Base-by-base conservation (phyloP, 352 stramenopile genomes). In the Phytophthora agathidicida region DNA sequence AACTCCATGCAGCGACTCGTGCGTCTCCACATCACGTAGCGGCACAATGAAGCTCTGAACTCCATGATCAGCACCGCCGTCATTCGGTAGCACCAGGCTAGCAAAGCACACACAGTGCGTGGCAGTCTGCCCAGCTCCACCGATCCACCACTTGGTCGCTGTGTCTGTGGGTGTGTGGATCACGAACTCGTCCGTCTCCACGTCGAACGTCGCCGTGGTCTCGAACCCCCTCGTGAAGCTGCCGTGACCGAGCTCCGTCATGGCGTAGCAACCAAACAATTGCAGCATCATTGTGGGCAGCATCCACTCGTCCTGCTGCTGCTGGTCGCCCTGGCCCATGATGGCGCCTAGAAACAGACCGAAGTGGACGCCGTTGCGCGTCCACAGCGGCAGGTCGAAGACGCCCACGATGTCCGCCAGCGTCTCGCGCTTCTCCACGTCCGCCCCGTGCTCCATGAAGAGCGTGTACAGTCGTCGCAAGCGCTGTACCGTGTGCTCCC, bases 31-130 rank as follows among this genome's bases (percentile, higher is more conserved):
- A 31, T 98, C 84, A n/a, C 96, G 89, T 5, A 99, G 51, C 13
- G 84, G 96, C 28, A 99, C 89, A 31, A 99, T 75, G 68, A 99
- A 99, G 65, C 93, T 97, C 75, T 99, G 96, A 35, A 99, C 89
- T 5, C 97, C 97, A 32, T 93, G 81, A 65, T 92, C 62, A 64
- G 60, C 64, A 24, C 80, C 86, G 22, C 74, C 46, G 43, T 48
- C 47, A 10, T 39, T 44, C 3, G 55, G 57, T 17, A 95, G 71
- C 36, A 98, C 86, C 6, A 99, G 81, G 35, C 89, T 90, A 14
- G 95, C 95, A 75, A 98, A 98, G 35, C 97, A 89, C 65, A 98
- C 94, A 11, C 94, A 96, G 71, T 98, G 90, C 46, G 97, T 99
- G 17, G 94, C 95, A 0, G 93, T 98, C 57, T 94, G 76, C 2